Base-by-base conservation (phyloP, 495 filamentous ascomycete species). In the Bryoglossum gracile region DNA sequence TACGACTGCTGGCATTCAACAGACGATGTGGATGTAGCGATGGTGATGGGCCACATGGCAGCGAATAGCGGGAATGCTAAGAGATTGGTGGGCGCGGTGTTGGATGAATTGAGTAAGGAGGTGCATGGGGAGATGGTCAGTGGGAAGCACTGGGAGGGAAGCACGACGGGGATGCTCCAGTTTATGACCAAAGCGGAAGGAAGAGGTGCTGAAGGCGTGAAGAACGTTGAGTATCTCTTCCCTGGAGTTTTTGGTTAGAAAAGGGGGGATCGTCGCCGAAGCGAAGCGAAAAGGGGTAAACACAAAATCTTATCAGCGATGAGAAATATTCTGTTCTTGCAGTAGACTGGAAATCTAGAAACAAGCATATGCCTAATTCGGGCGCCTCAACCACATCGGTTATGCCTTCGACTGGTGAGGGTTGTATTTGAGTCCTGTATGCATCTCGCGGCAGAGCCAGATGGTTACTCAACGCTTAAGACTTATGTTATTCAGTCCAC, bases 31-130 rank as follows among this genome's bases (percentile, higher is more conserved):
- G 89, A 86, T 51, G 92, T 99, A 6, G 87, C 87, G 62, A 95
- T 95, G 84, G 94, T 99, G 11, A 91, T 96, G 83, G 84, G 79
- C 36, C 83, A 96, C 65, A 99, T 99, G 94, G 83, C 80, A 55
- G 82, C 86, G 46, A 99, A 99, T 65, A 73, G 84, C 36, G 71
- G 78, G 51, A 99, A 97, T 60, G 94, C 92, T 38, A 80, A 83
- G 55, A 72, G 80, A 22, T 80, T 96, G 46, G 81, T 97, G 19
- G 88, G 81, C 32, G 87, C 87, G 13, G 87, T 98, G 38, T 68
- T 98, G 49, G 84, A 95, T 64, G 83, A 88, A 66, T 67, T 98
- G 59, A 80, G 76, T 42, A 78, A 82, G 56, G 76, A 86, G 46
- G 83, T 89, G 59, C 75, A 89, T 68, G 70, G 60, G 45, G 83